A percentile compares a stretch with the other conserved stretches of the same genome.
Conservation (phyloP, 192 early-diverging fungal genomes). For the Gorgonomyces haynaldii region DNA sequence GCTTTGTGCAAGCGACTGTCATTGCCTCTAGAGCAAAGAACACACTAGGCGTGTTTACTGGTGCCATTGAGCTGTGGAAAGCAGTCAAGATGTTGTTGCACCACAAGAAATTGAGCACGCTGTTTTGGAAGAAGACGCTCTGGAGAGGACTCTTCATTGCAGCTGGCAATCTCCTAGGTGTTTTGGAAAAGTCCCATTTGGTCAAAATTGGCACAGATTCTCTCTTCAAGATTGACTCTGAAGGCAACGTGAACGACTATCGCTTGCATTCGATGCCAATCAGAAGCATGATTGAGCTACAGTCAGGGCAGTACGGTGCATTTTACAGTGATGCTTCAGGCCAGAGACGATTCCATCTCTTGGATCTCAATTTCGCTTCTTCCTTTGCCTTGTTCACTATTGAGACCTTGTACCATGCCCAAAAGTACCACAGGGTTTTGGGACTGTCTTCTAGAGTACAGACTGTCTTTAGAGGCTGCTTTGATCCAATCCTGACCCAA, state of each 20-base stretch:
- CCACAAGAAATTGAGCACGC: constrained; percentile 9
- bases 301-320: constrained; percentile 7
- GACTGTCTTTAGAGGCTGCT: constrained; percentile 6
- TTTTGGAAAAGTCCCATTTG: constrained; percentile 14
- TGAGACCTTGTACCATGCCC: constrained; percentile 8
- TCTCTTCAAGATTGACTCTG: background rate
- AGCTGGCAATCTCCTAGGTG: constrained; percentile 19
- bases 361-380: constrained; percentile 9
- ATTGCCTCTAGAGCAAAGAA: constrained; percentile 18
- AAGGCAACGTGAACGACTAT: background rate
- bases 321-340: constrained; percentile 12
- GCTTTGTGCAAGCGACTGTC: constrained; percentile 27
- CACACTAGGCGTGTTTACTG: constrained; percentile 18
- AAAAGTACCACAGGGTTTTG: constrained; percentile 13
- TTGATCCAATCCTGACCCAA: constrained; percentile 6
- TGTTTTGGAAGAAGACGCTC: constrained; percentile 16
- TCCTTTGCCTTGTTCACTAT: constrained; percentile 13
- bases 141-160: constrained; percentile 30
- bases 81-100: constrained; percentile 8
- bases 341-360: constrained; percentile 3
- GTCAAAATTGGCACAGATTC: constrained; percentile 3
- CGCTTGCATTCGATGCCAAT: constrained; percentile 6
- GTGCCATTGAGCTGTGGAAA: constrained; percentile 21
- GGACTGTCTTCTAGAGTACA: constrained; percentile 12
- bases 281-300: constrained; percentile 2